Conservation (phyloP, 2,329 filamentous ascomycete genomes). For the Neonectria faginata region DNA sequence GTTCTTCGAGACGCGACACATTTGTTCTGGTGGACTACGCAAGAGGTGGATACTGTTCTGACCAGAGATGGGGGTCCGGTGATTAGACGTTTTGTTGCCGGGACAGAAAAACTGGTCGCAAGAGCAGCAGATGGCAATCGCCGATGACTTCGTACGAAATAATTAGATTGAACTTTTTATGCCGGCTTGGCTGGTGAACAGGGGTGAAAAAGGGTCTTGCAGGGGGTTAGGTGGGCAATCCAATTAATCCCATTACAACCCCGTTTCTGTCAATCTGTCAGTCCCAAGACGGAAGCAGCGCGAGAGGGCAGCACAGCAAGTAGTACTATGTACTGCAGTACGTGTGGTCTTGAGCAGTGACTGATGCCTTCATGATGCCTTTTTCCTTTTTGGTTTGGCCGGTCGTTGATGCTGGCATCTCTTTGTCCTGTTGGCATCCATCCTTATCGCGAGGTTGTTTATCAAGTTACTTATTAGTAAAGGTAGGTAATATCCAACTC, state of each 20-base stretch:
- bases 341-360: too few species aligned
- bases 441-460: background rate
- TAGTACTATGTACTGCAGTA: too few species aligned
- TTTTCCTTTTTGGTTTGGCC: background rate
- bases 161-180: background rate
- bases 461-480: background rate
- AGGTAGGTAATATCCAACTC: background rate
- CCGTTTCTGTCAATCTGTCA: slow-evolving; percentile 12
- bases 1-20: slow-evolving; percentile 15
- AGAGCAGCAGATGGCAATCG: slow-evolving; percentile 11
- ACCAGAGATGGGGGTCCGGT: background rate
- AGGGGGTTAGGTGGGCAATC: slow-evolving; percentile 3
- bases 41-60: background rate
- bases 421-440: background rate
- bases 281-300: background rate
- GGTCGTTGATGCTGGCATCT: background rate
- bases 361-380: background rate
- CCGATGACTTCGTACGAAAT: slow-evolving; percentile 2
- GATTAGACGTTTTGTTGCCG: slow-evolving; percentile 3
- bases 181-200: slow-evolving; percentile 13
- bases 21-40: background rate
- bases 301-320: too few species aligned
- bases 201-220: background rate
- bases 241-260: slow-evolving; percentile 15
- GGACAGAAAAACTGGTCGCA: slow-evolving; percentile 7